Percentiles rank a stretch among this genome's conserved stretches.
Conservation (phyloP, 352 stramenopile genomes). For the Phytophthora foliorum region DNA sequence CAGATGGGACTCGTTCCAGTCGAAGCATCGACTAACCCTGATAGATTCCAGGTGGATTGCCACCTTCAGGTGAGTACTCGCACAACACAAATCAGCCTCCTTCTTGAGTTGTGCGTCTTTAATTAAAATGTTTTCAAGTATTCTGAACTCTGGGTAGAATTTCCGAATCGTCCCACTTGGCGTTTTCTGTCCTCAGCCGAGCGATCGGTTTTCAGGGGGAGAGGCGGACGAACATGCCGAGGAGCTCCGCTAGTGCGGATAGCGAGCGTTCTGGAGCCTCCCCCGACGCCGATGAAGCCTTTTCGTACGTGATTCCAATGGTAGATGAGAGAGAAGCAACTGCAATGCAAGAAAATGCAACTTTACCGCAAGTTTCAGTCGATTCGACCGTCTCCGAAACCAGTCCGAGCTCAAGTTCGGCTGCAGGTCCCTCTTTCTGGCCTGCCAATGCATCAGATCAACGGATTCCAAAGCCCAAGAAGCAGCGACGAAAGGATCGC, state of each 20-base stretch:
- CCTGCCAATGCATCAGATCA: conserved; percentile 4
- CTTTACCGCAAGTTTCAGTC: background rate
- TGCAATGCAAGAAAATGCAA: background rate
- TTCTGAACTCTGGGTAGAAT: too few species aligned
- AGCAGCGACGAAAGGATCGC: conserved; percentile 32
- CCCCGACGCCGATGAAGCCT: background rate
- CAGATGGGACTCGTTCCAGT: too few species aligned
- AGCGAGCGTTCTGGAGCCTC: background rate
- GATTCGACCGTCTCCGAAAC: background rate
- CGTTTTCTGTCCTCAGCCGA: background rate
- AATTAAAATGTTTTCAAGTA: too few species aligned
- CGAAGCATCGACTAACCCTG: too few species aligned
- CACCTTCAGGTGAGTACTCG: too few species aligned
- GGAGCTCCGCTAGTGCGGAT: conserved; percentile 1
- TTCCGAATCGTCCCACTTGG: too few species aligned
- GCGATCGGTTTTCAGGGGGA: background rate
- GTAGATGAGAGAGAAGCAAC: background rate
- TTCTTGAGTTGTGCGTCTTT: too few species aligned
- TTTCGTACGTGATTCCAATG: background rate
- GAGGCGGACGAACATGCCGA: background rate
- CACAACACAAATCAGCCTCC: too few species aligned
- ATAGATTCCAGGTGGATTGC: too few species aligned
- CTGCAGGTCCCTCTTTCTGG: conserved; percentile 27
- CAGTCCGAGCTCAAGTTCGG: background rate
- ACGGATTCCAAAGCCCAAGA: conserved; percentile 15